These are phyloP conservation scores for Irpex sp. DNA, from an alignment of 1,284 basidiomycete species.

Conservation along the genomic window DNA sequence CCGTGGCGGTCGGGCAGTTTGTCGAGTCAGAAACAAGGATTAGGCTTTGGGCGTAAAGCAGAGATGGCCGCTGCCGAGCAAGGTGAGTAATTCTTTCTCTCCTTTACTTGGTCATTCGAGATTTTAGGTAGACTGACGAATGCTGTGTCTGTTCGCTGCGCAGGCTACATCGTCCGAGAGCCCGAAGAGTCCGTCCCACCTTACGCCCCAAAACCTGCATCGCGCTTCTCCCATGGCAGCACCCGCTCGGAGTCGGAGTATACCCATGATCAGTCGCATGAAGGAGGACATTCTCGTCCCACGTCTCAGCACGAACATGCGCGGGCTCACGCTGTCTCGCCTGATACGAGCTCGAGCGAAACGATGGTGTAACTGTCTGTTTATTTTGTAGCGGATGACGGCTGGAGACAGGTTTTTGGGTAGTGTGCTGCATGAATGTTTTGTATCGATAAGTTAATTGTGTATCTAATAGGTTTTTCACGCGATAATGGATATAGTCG, in stretches of 20 bases:
- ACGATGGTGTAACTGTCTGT: background rate
- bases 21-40: constrained; percentile 39
- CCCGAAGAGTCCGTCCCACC: constrained; percentile 17
- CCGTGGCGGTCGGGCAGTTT: constrained; percentile 25
- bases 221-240: constrained; percentile 5
- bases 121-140: no score
- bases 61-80: constrained; percentile 67
- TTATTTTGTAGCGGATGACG: no score
- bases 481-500: no score
- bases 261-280: background rate
- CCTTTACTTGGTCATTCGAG: no score
- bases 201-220: constrained; percentile 12
- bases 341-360: constrained; percentile 1
- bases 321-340: background rate
- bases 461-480: no score
- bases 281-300: background rate
- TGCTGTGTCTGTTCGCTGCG: background rate
- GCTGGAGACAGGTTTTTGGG: no score
- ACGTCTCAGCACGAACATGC: constrained; percentile 1
- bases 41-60: constrained; percentile 75
- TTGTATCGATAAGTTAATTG: no score
- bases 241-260: constrained; percentile 7
- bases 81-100: constrained; percentile 33
- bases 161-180: constrained; percentile 14
- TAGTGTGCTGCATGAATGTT: no score